Percentiles rank a stretch among this genome's conserved stretches.
Conservation (phyloP, 202 grass and related monocot genomes). For the Alloteropsis angusta region DNA sequence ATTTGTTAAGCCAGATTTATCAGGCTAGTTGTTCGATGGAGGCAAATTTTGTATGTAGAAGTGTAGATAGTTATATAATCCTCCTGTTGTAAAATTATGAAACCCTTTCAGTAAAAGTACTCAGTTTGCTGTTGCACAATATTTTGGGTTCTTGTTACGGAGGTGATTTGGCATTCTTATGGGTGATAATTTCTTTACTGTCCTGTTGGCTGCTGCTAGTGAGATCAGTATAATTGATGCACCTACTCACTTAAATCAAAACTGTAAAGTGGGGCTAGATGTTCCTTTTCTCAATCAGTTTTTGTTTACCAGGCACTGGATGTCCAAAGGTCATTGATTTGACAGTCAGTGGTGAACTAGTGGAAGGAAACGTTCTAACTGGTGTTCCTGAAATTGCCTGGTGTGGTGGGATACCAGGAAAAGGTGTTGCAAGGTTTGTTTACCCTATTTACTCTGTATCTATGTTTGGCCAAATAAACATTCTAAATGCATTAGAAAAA, state of each 20-base stretch:
- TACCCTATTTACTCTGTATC: slow-evolving; percentile 6
- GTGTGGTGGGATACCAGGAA: slow-evolving; percentile 84
- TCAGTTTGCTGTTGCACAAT: background rate
- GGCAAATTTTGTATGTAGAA: background rate
- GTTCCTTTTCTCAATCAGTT: slow-evolving; percentile 11
- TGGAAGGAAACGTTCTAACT: slow-evolving; percentile 78
- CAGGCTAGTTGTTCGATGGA: background rate
- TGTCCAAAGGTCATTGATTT: slow-evolving; percentile 83
- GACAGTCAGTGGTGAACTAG: slow-evolving; percentile 65
- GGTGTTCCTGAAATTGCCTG: slow-evolving; percentile 88
- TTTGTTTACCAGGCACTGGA: slow-evolving; percentile 71
- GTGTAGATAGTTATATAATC: background rate
- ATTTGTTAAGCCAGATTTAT: background rate
- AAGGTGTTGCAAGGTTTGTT: slow-evolving; percentile 79
- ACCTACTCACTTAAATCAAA: background rate
- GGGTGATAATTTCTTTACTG: background rate
- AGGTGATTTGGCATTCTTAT: background rate
- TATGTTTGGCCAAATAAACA: slow-evolving; percentile 1
- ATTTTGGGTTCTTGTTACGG: slow-evolving; percentile 2
- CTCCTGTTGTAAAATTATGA: background rate
- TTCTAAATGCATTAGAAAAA: background rate
- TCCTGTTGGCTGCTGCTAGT: background rate
- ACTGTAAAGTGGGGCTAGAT: background rate
- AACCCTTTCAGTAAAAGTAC: background rate
- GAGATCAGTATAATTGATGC: background rate